Evolutionary conservation across 1,284 basidiomycete genomes (phyloP).

Genomic region (Ceratobasidium sp.): DNA sequence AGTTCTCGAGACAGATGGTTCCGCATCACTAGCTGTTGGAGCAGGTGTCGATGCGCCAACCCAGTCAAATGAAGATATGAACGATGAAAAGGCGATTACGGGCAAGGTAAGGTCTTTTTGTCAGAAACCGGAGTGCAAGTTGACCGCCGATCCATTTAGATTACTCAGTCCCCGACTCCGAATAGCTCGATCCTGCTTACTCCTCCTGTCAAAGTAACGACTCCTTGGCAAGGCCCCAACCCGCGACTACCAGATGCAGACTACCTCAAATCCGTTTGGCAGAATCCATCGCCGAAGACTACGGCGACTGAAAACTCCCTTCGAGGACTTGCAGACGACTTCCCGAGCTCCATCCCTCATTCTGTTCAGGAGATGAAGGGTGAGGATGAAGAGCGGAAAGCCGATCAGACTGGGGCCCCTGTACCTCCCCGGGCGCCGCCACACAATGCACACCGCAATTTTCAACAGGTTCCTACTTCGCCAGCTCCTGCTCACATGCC

Average conservation of each 20-base stretch:
- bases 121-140: neutral
- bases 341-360: conserved; percentile 70
- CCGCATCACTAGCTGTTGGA: neutral
- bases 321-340: conserved; percentile 77
- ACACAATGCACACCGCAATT: conserved; percentile 78
- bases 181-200: conserved; percentile 41
- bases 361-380: conserved; percentile 80
- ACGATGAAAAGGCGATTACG: conserved; percentile 9
- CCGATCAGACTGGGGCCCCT: neutral
- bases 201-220: conserved; percentile 42
- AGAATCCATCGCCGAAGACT: conserved; percentile 71
- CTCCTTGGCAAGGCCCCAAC: conserved; percentile 60
- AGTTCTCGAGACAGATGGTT: neutral
- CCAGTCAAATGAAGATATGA: neutral
- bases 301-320: conserved; percentile 73
- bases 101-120: conserved; percentile 24
- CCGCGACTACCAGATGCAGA: conserved; percentile 71
- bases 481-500: conserved; percentile 48
- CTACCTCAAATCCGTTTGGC: conserved; percentile 82
- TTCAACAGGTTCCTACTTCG: conserved; percentile 75
- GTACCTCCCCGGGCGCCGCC: neutral
- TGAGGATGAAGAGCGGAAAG: conserved; percentile 66
- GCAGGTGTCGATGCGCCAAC: neutral
- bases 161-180: conserved; percentile 33
- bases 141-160: neutral